Evolutionary conservation across 768 basidiomycete species (phyloP).

Genomic region (Kwoniella bestiolae): DNA sequence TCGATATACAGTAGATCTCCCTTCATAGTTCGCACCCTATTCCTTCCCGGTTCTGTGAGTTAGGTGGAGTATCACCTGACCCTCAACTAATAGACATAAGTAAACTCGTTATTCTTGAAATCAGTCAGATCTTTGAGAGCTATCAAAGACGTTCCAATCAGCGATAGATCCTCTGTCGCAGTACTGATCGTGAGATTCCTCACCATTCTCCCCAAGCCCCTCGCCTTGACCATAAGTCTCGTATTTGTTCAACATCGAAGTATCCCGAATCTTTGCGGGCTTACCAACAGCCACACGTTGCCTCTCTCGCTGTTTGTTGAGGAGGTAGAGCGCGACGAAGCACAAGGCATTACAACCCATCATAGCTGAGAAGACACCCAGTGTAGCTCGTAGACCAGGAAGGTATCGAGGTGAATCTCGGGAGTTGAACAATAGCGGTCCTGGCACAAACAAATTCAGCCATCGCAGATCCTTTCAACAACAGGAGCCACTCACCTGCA

Average conservation of each 20-base stretch:
- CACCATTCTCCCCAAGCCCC: slow-evolving; percentile 17
- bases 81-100: slow-evolving; percentile 15
- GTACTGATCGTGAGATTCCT: too few species aligned
- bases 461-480: too few species aligned
- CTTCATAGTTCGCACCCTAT: too few species aligned
- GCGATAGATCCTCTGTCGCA: too few species aligned
- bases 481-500: slow-evolving; percentile 1
- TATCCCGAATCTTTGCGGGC: slow-evolving; percentile 49
- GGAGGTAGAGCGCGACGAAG: slow-evolving; percentile 34
- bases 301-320: slow-evolving; percentile 49
- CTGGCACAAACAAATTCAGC: slow-evolving; percentile 7
- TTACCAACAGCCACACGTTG: slow-evolving; percentile 51
- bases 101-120: slow-evolving; percentile 23
- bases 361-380: slow-evolving; percentile 46
- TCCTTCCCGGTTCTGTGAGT: too few species aligned
- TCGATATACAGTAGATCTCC: too few species aligned
- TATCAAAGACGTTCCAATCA: not conserved
- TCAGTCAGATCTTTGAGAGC: slow-evolving; percentile 17
- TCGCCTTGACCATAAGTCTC: slow-evolving; percentile 28
- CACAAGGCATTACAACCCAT: slow-evolving; percentile 36
- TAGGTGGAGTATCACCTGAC: too few species aligned
- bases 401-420: slow-evolving; percentile 44
- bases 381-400: slow-evolving; percentile 44
- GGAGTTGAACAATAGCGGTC: slow-evolving; percentile 54
- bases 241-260: slow-evolving; percentile 42